A percentile compares a stretch with the other conserved stretches of the same genome.
These are phyloP conservation scores for Alternaria alternata DNA, from an alignment of 2,329 filamentous ascomycete species.

Conservation along the genomic window DNA sequence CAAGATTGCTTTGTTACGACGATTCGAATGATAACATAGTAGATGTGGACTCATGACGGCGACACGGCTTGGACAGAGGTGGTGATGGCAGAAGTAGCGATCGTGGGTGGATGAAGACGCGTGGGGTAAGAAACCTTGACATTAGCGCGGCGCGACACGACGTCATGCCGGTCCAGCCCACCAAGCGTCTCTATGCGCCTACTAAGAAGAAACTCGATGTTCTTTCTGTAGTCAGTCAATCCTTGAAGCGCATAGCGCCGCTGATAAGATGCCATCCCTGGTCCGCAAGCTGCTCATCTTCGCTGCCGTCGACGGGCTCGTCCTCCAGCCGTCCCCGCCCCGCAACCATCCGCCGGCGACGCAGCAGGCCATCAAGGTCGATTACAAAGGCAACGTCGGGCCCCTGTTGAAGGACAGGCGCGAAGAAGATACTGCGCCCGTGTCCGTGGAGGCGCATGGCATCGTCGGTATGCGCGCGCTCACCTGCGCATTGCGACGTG, in stretches of 20 bases:
- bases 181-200: slow-evolving; percentile 1
- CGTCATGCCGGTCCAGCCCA: slow-evolving; percentile 10
- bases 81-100: neutral
- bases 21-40: neutral
- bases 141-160: slow-evolving; percentile 4
- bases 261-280: slow-evolving; percentile 71
- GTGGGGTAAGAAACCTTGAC: slow-evolving; percentile 10
- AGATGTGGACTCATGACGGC: neutral
- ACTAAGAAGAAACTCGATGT: slow-evolving; percentile 9
- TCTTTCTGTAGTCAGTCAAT: neutral
- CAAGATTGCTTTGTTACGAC: neutral
- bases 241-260: slow-evolving; percentile 8
- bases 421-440: slow-evolving; percentile 48
- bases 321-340: slow-evolving; percentile 75
- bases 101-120: neutral
- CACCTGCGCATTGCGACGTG: neutral
- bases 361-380: slow-evolving; percentile 70
- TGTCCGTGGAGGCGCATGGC: slow-evolving; percentile 57
- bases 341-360: slow-evolving; percentile 63
- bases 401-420: slow-evolving; percentile 54
- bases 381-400: slow-evolving; percentile 69
- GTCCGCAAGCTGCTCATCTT: slow-evolving; percentile 82
- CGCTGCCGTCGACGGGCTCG: slow-evolving; percentile 81
- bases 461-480: slow-evolving; percentile 62
- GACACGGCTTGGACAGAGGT: neutral